Base-by-base conservation (phyloP, 2,329 filamentous ascomycete genomes). In the Sporothrix variecibatus region DNA sequence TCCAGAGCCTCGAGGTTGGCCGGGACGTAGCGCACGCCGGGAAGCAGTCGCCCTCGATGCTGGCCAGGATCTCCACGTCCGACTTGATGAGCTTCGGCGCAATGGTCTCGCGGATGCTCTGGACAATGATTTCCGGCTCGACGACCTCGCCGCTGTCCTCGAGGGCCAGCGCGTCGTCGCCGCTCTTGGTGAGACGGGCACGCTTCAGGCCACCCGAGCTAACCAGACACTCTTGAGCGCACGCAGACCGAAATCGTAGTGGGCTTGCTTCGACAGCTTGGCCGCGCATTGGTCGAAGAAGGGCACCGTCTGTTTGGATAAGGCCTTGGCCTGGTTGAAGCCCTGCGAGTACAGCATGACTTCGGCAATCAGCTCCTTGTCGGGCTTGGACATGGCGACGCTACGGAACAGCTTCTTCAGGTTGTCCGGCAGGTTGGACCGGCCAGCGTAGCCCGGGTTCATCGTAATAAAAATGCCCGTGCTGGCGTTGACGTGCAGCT, bases 291-390 rank as follows among this genome's bases (percentile, higher is more conserved):
- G 91, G 80, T 99, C 96, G 83, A 99, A 99, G 87, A 99, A 99
- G 0, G 96, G 97, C 31, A 99, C 96, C 0, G 95, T 97, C 79
- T 98, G 94, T 81, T 95, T 96, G 1, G 96, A 97, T 5, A 99
- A 87, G 75, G 92, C 87, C 84, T 98, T 99, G 49, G 96, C 96
- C 82, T 97, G 94, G 79, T 94, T 97, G 87, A 99, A 99, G 80
- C 96, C 96, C 83, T 99, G 96, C 0, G 97, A 99, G 87, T 98
- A 99, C 49, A 99, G 90, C 97, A 99, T 99, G 79, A 99, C 96
- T 85, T 99, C 96, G 49, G 96, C 94, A 83, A 99, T 99, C 74
- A 99, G 92, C 83, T 99, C 97, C 84, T 99, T 99, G 86, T 99
- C 97, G 0, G 96, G 96, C 84, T 98, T 99, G 12, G 96, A 99